Conservation (phyloP, 495 filamentous ascomycete genomes). For the Tuber magnatum region DNA sequence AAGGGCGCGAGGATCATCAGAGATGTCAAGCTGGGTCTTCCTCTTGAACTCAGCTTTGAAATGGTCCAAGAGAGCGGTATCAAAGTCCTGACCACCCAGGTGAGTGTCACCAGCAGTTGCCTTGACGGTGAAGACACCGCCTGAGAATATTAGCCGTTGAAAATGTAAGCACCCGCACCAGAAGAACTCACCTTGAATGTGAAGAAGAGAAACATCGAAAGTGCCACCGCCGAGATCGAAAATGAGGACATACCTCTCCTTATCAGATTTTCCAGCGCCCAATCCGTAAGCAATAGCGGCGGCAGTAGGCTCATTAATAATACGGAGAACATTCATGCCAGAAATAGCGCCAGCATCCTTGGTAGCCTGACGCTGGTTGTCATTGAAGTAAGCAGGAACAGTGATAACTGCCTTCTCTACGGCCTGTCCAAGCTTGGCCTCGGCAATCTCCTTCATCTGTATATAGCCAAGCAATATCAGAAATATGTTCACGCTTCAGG, state of each 20-base stretch:
- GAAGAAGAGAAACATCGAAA: slow-evolving; percentile 98
- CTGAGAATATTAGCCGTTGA: slow-evolving; percentile 23
- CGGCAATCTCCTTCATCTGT: slow-evolving; percentile 95
- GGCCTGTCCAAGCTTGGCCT: slow-evolving; percentile 90
- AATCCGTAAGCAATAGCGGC: slow-evolving; percentile 97
- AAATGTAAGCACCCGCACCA: background rate
- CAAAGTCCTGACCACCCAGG: slow-evolving; percentile 98
- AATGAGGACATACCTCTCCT: slow-evolving; percentile 97
- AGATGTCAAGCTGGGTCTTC: slow-evolving; percentile 78
- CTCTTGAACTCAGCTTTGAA: slow-evolving; percentile 90
- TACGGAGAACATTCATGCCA: slow-evolving; percentile 95
- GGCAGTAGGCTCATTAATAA: slow-evolving; percentile 98
- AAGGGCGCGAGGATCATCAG: slow-evolving; percentile 88
- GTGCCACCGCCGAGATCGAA: slow-evolving; percentile 99
- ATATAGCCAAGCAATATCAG: slow-evolving; percentile 16
- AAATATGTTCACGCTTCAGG: slow-evolving; percentile 10
- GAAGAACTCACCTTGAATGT: slow-evolving; percentile 67
- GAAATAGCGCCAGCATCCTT: slow-evolving; percentile 98
- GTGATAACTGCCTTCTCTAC: slow-evolving; percentile 98
- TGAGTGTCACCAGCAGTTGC: slow-evolving; percentile 98
- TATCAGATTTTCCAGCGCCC: slow-evolving; percentile 81
- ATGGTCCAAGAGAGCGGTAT: slow-evolving; percentile 94
- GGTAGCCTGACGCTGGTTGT: slow-evolving; percentile 97
- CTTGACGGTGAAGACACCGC: slow-evolving; percentile 98
- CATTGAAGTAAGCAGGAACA: slow-evolving; percentile 99